Evolutionary conservation across 2,329 filamentous ascomycete species (phyloP).

Genomic region (Tolypocladium endophyticum): DNA sequence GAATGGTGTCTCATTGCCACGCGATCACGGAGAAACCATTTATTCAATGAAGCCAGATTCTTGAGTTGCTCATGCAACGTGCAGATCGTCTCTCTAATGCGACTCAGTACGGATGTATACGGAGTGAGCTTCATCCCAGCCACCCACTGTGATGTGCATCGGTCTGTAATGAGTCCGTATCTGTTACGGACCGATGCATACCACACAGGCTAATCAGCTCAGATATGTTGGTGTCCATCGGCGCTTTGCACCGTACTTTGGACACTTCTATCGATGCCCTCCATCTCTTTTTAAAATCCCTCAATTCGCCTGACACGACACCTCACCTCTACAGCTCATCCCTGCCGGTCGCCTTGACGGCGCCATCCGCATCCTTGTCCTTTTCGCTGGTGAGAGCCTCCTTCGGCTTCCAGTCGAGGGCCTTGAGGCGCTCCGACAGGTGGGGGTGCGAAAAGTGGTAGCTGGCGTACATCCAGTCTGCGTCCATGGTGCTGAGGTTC

Average conservation of each 20-base stretch:
- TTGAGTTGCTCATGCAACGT: not conserved
- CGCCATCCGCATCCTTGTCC: conserved; percentile 28
- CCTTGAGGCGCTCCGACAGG: conserved; percentile 82
- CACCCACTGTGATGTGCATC: too few relatives aligned
- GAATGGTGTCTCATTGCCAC: not conserved
- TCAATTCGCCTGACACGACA: not conserved
- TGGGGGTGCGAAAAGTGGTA: conserved; percentile 99
- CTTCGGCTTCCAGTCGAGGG: conserved; percentile 72
- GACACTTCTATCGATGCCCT: not conserved
- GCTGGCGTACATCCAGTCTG: conserved; percentile 95
- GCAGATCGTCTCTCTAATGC: not conserved
- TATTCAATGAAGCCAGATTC: not conserved
- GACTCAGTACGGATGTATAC: not conserved
- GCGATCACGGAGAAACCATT: not conserved
- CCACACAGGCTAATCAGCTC: not conserved
- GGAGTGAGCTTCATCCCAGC: not conserved
- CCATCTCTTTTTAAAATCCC: not conserved
- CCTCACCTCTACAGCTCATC: conserved; percentile 53
- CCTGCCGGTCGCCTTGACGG: conserved; percentile 61
- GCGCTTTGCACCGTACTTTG: not conserved
- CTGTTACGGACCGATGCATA: too few relatives aligned
- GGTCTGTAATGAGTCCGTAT: too few relatives aligned
- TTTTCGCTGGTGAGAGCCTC: conserved; percentile 32
- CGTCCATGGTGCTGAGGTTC: conserved; percentile 97
- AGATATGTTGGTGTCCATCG: not conserved